A percentile compares a stretch with the other conserved stretches of the same genome.
phyloP scores from a whole-genome alignment of 768 basidiomycete genomes.

The Amanita pseudoporphyria region DNA sequence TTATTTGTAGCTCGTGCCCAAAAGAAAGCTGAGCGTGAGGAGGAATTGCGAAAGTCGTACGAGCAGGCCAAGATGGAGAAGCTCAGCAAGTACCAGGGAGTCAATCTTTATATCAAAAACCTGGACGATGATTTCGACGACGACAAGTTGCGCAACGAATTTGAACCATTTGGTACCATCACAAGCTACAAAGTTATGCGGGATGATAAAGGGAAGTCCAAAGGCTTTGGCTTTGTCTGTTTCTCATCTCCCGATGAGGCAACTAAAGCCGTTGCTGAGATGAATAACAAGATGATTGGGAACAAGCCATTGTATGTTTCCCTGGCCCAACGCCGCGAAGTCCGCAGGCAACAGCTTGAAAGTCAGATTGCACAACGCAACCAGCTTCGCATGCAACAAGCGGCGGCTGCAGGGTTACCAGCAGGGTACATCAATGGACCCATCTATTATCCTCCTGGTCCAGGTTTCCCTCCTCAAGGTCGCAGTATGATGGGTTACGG shows the following conservation, averaged over 20 bases:
- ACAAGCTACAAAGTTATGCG: slow-evolving; percentile 99
- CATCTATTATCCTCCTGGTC: slow-evolving; percentile 81
- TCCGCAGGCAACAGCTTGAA: slow-evolving; percentile 96
- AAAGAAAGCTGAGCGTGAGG: slow-evolving; percentile 97
- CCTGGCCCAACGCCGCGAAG: slow-evolving; percentile 95
- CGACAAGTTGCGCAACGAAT: slow-evolving; percentile 92
- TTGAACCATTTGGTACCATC: slow-evolving; percentile 94
- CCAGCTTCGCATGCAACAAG: slow-evolving; percentile 95
- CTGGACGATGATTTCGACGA: slow-evolving; percentile 97
- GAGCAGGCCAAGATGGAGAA: slow-evolving; percentile 97
- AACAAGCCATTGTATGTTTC: slow-evolving; percentile 98
- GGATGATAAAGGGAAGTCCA: slow-evolving; percentile 87
- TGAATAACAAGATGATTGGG: slow-evolving; percentile 99
- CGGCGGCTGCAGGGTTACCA: slow-evolving; percentile 78
- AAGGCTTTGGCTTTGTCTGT: slow-evolving; percentile 99
- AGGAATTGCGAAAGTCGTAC: slow-evolving; percentile 87
- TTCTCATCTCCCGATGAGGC: slow-evolving; percentile 98
- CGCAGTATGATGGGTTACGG: slow-evolving; percentile 76
- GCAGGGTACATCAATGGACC: slow-evolving; percentile 77
- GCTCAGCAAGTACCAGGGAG: slow-evolving; percentile 95
- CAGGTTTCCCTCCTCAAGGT: slow-evolving; percentile 75
- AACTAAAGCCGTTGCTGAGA: slow-evolving; percentile 98
- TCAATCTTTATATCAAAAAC: slow-evolving; percentile 99
- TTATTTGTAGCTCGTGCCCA: slow-evolving; percentile 95
- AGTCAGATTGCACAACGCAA: slow-evolving; percentile 98